Conservation (phyloP, 306 rosid species). For the Abrus pulchellus region DNA sequence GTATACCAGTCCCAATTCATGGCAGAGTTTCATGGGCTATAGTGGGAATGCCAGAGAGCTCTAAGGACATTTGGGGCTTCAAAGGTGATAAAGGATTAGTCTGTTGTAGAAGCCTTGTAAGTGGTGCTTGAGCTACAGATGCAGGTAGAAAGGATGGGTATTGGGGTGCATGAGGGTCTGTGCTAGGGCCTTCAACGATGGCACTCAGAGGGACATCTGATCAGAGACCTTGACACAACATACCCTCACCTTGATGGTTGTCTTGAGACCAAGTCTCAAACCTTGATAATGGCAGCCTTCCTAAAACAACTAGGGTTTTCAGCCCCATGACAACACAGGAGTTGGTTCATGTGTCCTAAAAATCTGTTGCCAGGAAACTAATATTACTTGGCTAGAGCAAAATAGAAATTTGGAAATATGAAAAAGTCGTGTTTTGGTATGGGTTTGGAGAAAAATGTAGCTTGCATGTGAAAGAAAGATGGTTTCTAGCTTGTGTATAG, state of each 20-base stretch:
- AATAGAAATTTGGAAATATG: neutral
- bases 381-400: slow-evolving; percentile 6
- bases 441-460: neutral
- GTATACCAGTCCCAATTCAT: neutral
- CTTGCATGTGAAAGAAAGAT: slow-evolving; percentile 1
- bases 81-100: neutral
- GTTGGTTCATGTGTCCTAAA: neutral
- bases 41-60: neutral
- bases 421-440: neutral
- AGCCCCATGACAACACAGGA: neutral
- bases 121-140: neutral
- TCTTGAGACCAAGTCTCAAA: neutral
- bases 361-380: neutral
- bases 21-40: neutral
- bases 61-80: neutral
- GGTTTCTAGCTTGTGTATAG: neutral
- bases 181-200: neutral
- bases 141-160: neutral
- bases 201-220: neutral
- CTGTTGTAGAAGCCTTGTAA: neutral
- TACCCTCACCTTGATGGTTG: neutral
- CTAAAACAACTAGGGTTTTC: neutral
- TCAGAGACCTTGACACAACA: neutral
- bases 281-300: neutral
- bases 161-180: neutral